Evolutionary conservation across 768 basidiomycete genomes (phyloP), one percentile per base, ranked within the genome.

Genomic region (Tephrocybe sp.): DNA sequence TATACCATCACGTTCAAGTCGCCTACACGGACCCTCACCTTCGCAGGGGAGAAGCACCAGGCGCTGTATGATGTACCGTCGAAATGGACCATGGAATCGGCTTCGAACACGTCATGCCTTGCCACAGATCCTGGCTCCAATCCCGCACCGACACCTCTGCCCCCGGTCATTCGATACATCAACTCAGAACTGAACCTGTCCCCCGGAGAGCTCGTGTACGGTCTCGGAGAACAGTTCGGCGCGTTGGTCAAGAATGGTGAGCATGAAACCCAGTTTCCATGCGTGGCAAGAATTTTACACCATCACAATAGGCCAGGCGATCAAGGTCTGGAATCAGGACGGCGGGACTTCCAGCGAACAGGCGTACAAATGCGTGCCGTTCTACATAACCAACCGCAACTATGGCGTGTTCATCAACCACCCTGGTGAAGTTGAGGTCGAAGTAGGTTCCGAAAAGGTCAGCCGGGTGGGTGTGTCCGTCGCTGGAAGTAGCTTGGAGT

Each of bases 401-500:
- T 90, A 89, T 54, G 88, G 86, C 28, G 77, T 89, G 12, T 90
- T 89, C 62, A 80, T 90, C 62, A 86, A 88, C 65, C 80, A 88
- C 57, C 76, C 85, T 0, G 88, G 85, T 9, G 87, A 88, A 59
- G 85, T 90, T 21, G 86, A 88, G 60, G 77, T 88, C 34, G 87
- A 89, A 61, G 80, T 88, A 3, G 80, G 81, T 11, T 81, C 82
- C 56, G 84, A 86, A 65, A 81, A 81, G 66, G 81, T 84, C 58
- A 75, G 74, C 64, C 72, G 85, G 39, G 83, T 85, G 3, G 86
- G 85, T 1, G 71, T 83, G 25, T 83, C 81, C 44, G 80, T 87
- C 33, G 80, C 79, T 9, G 85, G 79, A 18, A 82, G 77, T 52
- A 74, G 72, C 40, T 63, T 90, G 45, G 86, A 89, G 64, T 88